These are phyloP conservation scores for Vitis hybrid DNA, from an alignment of 177 flowering plant species.

Conservation along the genomic window DNA sequence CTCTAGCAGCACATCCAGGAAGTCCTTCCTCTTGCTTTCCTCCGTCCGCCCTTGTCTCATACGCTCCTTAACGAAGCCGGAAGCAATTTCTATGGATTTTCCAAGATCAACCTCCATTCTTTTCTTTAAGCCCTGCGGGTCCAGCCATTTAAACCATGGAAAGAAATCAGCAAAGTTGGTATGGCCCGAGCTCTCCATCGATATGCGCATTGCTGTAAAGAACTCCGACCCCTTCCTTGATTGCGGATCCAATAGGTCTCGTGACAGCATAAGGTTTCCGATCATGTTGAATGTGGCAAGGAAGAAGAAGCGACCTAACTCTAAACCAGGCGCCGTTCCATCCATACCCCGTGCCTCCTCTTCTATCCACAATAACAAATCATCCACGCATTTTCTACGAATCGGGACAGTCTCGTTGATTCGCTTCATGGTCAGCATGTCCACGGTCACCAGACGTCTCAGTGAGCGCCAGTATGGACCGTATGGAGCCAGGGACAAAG, in stretches of 20 bases:
- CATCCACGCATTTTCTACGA: conserved; percentile 34
- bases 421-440: conserved; percentile 30
- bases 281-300: conserved; percentile 45
- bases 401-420: conserved; percentile 32
- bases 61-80: conserved; percentile 34
- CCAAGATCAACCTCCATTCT: conserved; percentile 34
- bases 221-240: conserved; percentile 29
- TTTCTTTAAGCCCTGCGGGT: conserved; percentile 37
- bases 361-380: conserved; percentile 40
- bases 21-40: conserved; percentile 21
- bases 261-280: conserved; percentile 52
- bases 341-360: conserved; percentile 18
- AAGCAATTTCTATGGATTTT: conserved; percentile 32
- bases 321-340: conserved; percentile 14
- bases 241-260: conserved; percentile 37
- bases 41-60: conserved; percentile 9
- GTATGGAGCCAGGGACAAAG: conserved; percentile 35
- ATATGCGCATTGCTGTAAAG: too few species aligned
- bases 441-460: conserved; percentile 37
- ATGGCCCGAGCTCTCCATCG: conserved; percentile 30
- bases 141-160: conserved; percentile 33
- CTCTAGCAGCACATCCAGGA: conserved; percentile 39
- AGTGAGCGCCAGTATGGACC: conserved; percentile 51
- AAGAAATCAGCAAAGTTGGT: conserved; percentile 39
- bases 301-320: conserved; percentile 36